Conservation (phyloP, 208 protist genomes). For the Trypanosoma melophagium region DNA sequence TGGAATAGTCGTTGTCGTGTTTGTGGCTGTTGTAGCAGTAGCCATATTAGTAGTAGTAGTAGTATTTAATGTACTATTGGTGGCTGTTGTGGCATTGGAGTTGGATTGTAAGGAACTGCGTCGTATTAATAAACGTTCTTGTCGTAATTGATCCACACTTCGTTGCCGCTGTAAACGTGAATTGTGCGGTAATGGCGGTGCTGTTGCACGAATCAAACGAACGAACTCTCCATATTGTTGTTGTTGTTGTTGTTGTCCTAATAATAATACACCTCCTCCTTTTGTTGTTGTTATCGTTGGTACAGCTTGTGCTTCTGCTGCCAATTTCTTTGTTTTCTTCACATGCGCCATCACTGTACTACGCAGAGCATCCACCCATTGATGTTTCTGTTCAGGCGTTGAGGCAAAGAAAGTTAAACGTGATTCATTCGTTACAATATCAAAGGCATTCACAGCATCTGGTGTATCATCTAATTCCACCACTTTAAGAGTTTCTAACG, state of each 20-base stretch:
- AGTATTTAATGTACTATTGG: no score
- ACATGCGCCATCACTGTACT: constrained; percentile 41
- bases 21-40: no score
- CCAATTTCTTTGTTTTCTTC: constrained; percentile 7
- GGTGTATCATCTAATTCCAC: constrained; percentile 39
- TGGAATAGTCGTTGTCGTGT: not conserved
- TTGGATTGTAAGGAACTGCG: not conserved
- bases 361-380: constrained; percentile 76
- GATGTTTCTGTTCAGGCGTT: constrained; percentile 64
- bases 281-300: not conserved
- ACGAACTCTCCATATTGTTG: not conserved
- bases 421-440: constrained; percentile 46
- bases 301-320: not conserved
- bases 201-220: constrained; percentile 8
- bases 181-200: constrained; percentile 26
- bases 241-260: constrained; percentile 1
- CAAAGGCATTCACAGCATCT: constrained; percentile 49
- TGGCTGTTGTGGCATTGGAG: not conserved
- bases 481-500: constrained; percentile 51
- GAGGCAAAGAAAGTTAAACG: constrained; percentile 66
- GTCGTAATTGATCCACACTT: constrained; percentile 14
- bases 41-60: no score
- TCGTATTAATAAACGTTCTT: constrained; percentile 10
- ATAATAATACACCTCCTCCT: not conserved
- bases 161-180: constrained; percentile 64